Evolutionary conservation across 805 yeast genomes (phyloP), one percentile per base, ranked within the genome.

Genomic region (Jamesozyma jinghongensis): DNA sequence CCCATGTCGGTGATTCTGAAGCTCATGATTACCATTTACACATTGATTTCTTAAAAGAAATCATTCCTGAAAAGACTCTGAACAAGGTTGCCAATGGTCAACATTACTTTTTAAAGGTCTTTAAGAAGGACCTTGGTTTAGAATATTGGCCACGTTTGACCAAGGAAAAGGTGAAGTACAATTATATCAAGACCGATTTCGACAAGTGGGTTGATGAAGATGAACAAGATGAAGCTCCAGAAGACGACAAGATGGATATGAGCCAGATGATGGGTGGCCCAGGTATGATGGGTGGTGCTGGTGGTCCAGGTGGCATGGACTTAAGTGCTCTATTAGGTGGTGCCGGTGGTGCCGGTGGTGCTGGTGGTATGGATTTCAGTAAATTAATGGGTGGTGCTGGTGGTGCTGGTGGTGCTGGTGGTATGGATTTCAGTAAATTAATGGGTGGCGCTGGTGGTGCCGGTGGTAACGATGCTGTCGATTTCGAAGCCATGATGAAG

Each of bases 171-270:
- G 71, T 74, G 56, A 86, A 80, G 61, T 75, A 73, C 46, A 85
- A 79, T 49, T 85, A 75, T 65, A 75, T 90, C 60, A 84, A 85
- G 70, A 90, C 98, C 12, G 97, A 90, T 59, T 90, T 90, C 59
- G 95, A 88, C 68, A 85, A 81, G 64, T 90, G 98, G 98, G 95
- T 85, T 32, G 98, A 90, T 59, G 97, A 90, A 69, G 98, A 90
- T 59, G 98, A 90, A 66, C 98, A 90, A 66, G 87, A 85, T 32
- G 88, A 79, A 43, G 69, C 63, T 20, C 59, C 50, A 33, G 54
- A 45, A 6, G 52, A 47, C 19, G 54, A 52, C 25, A 69, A 62
- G 33, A 67, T 61, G 14, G 40, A 70, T 62, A 43, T 51, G 54
- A 54, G 57, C 45, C 72, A 67, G 40, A 75, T 73, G 38, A 65